Conservation (phyloP, 148 eudicot species). For the Persicaria tinctoria region DNA sequence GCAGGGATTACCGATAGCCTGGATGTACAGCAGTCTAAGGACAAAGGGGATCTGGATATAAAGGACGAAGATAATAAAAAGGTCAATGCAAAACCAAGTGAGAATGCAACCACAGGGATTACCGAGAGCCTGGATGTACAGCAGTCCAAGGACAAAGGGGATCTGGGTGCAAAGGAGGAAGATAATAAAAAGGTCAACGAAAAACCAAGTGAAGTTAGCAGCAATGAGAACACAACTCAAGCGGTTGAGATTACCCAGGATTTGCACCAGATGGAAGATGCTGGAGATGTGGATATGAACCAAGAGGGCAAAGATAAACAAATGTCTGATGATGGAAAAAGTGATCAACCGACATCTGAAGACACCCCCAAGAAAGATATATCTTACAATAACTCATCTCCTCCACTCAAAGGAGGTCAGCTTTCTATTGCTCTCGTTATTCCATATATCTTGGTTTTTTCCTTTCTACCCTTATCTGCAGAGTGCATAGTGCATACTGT, state of each 20-base stretch:
- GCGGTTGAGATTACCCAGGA: not conserved
- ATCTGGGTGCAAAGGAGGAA: not conserved
- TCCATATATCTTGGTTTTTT: not conserved
- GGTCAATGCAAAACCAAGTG: not conserved
- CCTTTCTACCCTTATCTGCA: not conserved
- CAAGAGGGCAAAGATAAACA: not conserved
- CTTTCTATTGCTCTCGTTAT: not conserved
- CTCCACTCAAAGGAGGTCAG: constrained; percentile 4
- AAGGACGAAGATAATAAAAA: not conserved
- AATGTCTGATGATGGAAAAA: not conserved
- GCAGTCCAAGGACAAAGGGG: not conserved
- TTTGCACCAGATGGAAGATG: not conserved
- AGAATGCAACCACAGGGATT: not conserved
- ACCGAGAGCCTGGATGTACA: not conserved
- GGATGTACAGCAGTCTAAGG: not conserved
- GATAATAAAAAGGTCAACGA: constrained; percentile 2
- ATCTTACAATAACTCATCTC: not conserved
- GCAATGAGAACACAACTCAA: constrained; percentile 2
- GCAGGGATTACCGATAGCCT: not conserved
- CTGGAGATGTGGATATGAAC: not conserved
- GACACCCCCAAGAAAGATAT: not conserved
- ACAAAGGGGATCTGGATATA: not conserved
- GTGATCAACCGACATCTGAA: constrained; percentile 5
- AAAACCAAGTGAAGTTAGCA: constrained; percentile 10
- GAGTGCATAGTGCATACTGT: not conserved